These are phyloP conservation scores for Allium fistulosum DNA, from an alignment of 106 monocot species.

Conservation along the genomic window DNA sequence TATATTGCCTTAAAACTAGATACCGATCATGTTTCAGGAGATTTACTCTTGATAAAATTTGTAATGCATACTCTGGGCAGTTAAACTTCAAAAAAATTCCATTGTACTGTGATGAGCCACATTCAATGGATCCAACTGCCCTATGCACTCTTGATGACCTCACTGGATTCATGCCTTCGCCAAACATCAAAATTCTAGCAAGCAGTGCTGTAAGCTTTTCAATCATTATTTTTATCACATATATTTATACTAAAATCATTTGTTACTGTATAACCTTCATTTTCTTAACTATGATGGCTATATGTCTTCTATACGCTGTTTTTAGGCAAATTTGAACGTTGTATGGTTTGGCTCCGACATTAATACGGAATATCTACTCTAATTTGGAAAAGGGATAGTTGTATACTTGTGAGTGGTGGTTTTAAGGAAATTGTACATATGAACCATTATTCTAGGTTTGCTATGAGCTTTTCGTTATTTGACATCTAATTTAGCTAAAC, in stretches of 20 bases:
- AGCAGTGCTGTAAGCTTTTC: conserved; percentile 83
- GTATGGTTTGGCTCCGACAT: conserved; percentile 63
- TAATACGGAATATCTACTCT: conserved; percentile 58
- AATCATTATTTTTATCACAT: not conserved
- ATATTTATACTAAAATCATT: not conserved
- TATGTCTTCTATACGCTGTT: conserved; percentile 88
- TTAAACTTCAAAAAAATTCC: too few species aligned
- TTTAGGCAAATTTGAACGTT: conserved; percentile 94
- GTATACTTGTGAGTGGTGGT: conserved; percentile 76
- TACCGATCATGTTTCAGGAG: too few species aligned
- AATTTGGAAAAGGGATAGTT: conserved; percentile 65
- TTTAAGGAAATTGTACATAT: conserved; percentile 69
- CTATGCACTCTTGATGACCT: too few species aligned
- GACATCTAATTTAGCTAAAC: too few species aligned
- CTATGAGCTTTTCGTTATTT: not conserved
- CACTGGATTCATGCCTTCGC: conserved; percentile 89
- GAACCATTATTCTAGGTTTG: conserved; percentile 69
- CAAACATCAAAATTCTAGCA: conserved; percentile 80
- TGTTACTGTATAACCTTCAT: not conserved
- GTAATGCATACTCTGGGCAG: too few species aligned
- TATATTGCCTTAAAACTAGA: too few species aligned
- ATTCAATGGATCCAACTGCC: too few species aligned
- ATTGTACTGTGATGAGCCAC: conserved; percentile 25
- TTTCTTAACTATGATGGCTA: not conserved
- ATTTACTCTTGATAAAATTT: too few species aligned